phyloP scores from a whole-genome alignment of 306 rosid species.

The Castanea sativa region DNA sequence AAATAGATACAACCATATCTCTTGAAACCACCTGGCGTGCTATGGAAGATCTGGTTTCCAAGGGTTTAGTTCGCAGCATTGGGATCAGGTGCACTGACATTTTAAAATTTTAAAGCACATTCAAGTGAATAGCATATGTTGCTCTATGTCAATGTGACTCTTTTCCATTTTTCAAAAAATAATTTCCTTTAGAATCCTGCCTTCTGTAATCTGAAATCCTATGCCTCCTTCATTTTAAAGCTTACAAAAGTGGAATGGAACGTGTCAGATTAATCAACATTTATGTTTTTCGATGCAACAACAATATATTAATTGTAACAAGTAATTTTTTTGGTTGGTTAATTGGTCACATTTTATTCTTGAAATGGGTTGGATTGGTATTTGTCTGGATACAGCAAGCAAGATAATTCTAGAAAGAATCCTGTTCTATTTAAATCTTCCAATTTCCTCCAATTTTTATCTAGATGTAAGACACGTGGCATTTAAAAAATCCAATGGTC shows the following conservation, averaged over 20 bases:
- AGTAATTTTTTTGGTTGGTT: no score
- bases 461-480: no score
- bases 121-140: conserved; percentile 1
- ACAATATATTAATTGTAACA: no score
- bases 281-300: no score
- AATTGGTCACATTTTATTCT: no score
- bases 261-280: no score
- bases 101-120: neutral
- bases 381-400: no score
- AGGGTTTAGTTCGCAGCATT: conserved; percentile 90
- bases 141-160: neutral
- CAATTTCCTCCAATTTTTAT: no score
- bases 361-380: no score
- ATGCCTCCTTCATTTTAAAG: neutral
- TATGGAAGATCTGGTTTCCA: conserved; percentile 83
- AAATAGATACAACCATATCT: conserved; percentile 78
- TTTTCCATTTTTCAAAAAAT: neutral
- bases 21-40: conserved; percentile 93
- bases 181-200: neutral
- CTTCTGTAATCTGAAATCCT: neutral
- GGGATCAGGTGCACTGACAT: conserved; percentile 70
- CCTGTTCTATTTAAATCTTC: no score
- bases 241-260: neutral
- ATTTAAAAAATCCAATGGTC: no score
- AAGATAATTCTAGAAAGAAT: no score